phyloP scores from a whole-genome alignment of 768 basidiomycete genomes.

The Thelephora ganbajun region DNA sequence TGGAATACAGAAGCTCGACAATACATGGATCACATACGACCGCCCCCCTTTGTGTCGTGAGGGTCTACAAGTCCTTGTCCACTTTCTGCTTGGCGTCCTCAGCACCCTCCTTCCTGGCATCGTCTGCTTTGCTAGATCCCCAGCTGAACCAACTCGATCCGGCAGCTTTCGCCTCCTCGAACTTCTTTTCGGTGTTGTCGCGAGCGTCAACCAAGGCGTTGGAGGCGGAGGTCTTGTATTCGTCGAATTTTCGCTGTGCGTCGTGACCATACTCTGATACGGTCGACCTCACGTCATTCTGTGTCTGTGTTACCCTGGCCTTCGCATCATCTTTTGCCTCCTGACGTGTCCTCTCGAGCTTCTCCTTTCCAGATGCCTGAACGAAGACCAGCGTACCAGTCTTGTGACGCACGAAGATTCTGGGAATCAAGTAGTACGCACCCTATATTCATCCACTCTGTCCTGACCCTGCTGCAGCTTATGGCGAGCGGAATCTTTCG shows the following conservation, averaged over 20 bases:
- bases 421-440: constrained; percentile 7
- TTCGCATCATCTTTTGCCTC: constrained; percentile 16
- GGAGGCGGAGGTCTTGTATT: constrained; percentile 15
- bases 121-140: constrained; percentile 20
- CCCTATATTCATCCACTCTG: constrained; percentile 23
- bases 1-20: too few species aligned
- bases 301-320: constrained; percentile 14
- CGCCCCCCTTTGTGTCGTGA: too few species aligned
- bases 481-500: constrained; percentile 17
- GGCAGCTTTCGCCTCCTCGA: constrained; percentile 17
- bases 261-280: constrained; percentile 6
- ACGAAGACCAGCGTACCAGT: not conserved
- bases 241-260: constrained; percentile 12
- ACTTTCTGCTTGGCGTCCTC: constrained; percentile 14
- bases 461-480: constrained; percentile 17
- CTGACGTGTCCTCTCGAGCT: constrained; percentile 14
- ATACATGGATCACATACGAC: too few species aligned
- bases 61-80: too few species aligned
- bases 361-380: constrained; percentile 14
- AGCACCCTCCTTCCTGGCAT: constrained; percentile 16
- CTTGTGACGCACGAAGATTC: not conserved
- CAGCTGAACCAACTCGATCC: constrained; percentile 26
- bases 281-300: constrained; percentile 8
- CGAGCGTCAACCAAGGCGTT: constrained; percentile 13
- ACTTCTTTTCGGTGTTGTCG: constrained; percentile 14